Conservation (phyloP, 176 grass and related monocot species). For the Musa acuminata region DNA sequence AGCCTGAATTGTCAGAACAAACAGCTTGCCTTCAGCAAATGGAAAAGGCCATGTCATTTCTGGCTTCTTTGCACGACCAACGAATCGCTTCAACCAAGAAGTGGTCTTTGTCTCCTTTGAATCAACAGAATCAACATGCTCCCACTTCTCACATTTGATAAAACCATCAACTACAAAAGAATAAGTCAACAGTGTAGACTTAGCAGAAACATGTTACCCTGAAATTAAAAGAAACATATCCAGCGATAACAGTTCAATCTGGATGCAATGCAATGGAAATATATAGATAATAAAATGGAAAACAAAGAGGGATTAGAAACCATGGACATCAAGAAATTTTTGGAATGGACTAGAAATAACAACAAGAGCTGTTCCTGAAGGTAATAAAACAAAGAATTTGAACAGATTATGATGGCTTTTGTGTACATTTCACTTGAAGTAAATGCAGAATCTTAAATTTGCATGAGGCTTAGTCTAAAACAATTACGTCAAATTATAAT, state of each 20-base stretch:
- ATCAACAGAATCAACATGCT: constrained; percentile 28
- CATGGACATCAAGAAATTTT: no score
- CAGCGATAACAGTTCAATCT: background rate
- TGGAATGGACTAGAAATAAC: background rate
- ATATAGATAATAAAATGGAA: background rate
- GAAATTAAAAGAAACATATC: background rate
- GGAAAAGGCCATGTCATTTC: constrained; percentile 88
- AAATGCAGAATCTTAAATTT: no score
- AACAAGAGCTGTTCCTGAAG: background rate
- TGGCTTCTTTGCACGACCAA: constrained; percentile 81
- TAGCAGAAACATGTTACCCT: background rate
- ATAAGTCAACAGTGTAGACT: constrained; percentile 21
- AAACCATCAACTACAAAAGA: constrained; percentile 59
- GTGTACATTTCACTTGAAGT: no score
- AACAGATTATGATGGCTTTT: no score
- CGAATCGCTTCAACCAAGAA: constrained; percentile 87
- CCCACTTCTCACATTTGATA: constrained; percentile 77
- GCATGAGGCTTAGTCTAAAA: no score
- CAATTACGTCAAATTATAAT: no score
- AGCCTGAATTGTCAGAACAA: constrained; percentile 80
- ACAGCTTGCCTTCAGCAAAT: constrained; percentile 66
- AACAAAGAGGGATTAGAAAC: no score
- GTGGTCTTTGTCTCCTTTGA: constrained; percentile 47
- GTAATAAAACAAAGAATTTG: no score
- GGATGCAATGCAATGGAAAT: background rate